Evolutionary conservation across 805 yeast species (phyloP), one percentile per base, ranked within the genome.

Genomic region (Candida hungchunana): DNA sequence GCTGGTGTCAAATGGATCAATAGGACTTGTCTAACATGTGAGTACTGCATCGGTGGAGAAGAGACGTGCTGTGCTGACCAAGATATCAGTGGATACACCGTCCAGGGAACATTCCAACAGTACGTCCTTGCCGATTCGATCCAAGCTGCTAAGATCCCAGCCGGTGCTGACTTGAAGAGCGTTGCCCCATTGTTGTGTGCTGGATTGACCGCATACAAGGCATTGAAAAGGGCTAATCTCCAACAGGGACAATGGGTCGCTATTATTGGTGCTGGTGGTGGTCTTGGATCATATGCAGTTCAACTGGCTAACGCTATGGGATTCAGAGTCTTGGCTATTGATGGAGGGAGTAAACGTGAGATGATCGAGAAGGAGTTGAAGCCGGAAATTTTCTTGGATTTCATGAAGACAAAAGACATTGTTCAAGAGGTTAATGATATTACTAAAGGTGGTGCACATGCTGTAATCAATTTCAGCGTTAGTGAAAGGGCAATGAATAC

Each of bases 241-340:
- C 49, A 50, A 35, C 68, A 86, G 22, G 88, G 89, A 49, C 77
- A 82, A 59, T 81, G 82, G 80, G 82, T 79, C 44, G 75, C 77
- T 38, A 68, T 82, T 42, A 74, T 85, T 40, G 89, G 90, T 63
- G 88, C 87, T 45, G 85, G 78, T 59, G 89, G 89, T 59, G 89
- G 90, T 50, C 69, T 82, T 58, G 90, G 89, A 50, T 70, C 86
- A 18, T 66, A 79, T 46, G 87, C 86, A 33, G 67, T 81, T 47
- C 88, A 82, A 62, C 79, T 79, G 63, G 88, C 84, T 42, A 70
- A 64, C 47, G 87, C 86, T 37, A 75, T 80, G 85, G 90, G 89
- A 48, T 68, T 66, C 60, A 71, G 73, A 64, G 85, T 79, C 32
- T 50, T 81, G 18, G 87, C 75, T 46, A 79, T 82, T 48, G 89